A percentile compares a stretch with the other conserved stretches of the same genome.
Conservation (phyloP, 768 basidiomycete species). For the Mycena epipterygia region DNA sequence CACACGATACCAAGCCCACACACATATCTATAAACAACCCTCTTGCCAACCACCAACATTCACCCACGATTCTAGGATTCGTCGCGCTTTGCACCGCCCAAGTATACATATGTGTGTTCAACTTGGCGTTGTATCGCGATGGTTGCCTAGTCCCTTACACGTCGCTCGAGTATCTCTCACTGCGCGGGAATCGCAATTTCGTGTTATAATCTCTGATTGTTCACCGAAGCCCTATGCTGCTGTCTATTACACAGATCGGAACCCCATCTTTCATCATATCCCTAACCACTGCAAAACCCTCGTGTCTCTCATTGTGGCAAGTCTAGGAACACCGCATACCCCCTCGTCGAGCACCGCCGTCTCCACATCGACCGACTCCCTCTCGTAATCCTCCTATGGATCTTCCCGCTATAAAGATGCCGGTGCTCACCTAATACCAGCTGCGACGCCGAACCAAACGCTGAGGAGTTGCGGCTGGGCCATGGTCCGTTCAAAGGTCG, state of each 20-base stretch:
- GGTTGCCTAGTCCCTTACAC: no score
- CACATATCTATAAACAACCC: neutral
- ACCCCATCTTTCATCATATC: neutral
- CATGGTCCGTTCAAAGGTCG: neutral
- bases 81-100: neutral
- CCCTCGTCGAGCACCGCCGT: neutral
- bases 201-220: neutral
- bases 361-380: neutral
- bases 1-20: no score
- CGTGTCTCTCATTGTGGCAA: neutral
- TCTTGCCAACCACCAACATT: neutral
- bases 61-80: neutral
- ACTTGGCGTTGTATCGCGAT: no score
- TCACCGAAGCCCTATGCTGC: neutral
- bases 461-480: neutral
- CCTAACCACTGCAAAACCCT: neutral
- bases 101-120: neutral
- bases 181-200: no score
- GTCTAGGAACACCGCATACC: neutral
- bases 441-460: neutral
- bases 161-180: no score
- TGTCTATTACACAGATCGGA: neutral
- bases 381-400: neutral
- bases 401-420: neutral
- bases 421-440: neutral